Conservation (phyloP, 2,329 filamentous ascomycete species). For the Fusarium poae region DNA sequence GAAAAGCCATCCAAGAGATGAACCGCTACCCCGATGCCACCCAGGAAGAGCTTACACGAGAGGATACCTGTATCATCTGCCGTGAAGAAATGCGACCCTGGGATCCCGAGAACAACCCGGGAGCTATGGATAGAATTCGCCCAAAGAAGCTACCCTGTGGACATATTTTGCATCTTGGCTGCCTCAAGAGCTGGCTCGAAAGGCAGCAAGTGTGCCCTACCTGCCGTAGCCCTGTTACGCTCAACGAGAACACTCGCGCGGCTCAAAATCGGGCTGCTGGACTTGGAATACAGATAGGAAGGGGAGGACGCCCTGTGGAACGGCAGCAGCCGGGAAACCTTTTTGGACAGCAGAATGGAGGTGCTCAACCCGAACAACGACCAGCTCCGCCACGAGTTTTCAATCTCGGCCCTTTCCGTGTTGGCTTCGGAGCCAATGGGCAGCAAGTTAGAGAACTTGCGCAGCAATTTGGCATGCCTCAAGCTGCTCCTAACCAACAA, state of each 20-base stretch:
- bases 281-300: conserved; percentile 52
- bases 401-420: conserved; percentile 79
- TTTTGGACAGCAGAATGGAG: conserved; percentile 43
- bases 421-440: conserved; percentile 81
- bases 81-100: conserved; percentile 94
- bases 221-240: conserved; percentile 81
- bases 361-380: conserved; percentile 40
- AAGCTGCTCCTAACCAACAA: conserved; percentile 46
- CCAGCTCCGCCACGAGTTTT: conserved; percentile 69
- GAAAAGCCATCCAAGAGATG: conserved; percentile 94
- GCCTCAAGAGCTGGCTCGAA: conserved; percentile 96
- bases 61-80: conserved; percentile 98
- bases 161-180: conserved; percentile 94
- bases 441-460: conserved; percentile 76
- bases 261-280: conserved; percentile 49
- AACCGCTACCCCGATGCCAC: conserved; percentile 94
- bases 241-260: conserved; percentile 47
- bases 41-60: conserved; percentile 82
- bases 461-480: conserved; percentile 68
- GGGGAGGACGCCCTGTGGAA: conserved; percentile 40
- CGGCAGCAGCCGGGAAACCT: conserved; percentile 46
- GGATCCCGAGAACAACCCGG: conserved; percentile 68
- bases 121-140: conserved; percentile 83
- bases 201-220: conserved; percentile 97
- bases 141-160: conserved; percentile 98